These are phyloP conservation scores for Microthyrium microscopicum DNA, from an alignment of 2,329 filamentous ascomycete species.

Conservation along the genomic window DNA sequence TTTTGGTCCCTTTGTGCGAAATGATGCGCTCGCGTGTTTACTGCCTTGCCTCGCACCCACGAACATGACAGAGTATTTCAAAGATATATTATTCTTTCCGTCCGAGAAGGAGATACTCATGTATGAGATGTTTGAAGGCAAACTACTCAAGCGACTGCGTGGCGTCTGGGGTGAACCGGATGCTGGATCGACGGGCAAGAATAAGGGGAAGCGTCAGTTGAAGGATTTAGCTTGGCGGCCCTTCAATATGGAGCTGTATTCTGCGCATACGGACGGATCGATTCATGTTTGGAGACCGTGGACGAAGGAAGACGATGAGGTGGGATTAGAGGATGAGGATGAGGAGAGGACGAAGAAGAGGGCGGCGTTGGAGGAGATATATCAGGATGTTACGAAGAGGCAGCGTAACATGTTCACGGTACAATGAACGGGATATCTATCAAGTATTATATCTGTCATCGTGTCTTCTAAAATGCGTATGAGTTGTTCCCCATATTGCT, in stretches of 20 bases:
- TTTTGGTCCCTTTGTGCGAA: constrained; percentile 70
- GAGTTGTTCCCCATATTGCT: too few species aligned
- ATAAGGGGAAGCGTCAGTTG: constrained; percentile 8
- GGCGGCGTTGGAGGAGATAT: constrained; percentile 65
- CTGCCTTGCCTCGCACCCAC: constrained; percentile 40
- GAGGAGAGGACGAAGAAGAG: constrained; percentile 48
- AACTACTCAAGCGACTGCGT: constrained; percentile 51
- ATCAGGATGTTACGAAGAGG: constrained; percentile 40
- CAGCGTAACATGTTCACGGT: too few species aligned
- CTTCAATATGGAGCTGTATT: constrained; percentile 59
- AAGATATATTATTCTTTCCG: constrained; percentile 61
- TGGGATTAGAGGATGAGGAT: constrained; percentile 26
- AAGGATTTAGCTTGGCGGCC: constrained; percentile 54
- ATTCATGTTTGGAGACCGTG: constrained; percentile 64
- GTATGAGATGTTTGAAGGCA: constrained; percentile 65
- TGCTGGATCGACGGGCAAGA: constrained; percentile 13
- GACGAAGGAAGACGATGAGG: constrained; percentile 31
- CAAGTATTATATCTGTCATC: too few species aligned
- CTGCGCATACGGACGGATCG: constrained; percentile 67
- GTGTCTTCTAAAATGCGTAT: too few species aligned
- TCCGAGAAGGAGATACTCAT: constrained; percentile 60
- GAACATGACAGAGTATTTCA: constrained; percentile 35
- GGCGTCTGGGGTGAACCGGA: too few species aligned
- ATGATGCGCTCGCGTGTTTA: constrained; percentile 31
- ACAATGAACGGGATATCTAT: too few species aligned